phyloP scores from a whole-genome alignment of 306 rosid genomes.

The Inga laurina region DNA sequence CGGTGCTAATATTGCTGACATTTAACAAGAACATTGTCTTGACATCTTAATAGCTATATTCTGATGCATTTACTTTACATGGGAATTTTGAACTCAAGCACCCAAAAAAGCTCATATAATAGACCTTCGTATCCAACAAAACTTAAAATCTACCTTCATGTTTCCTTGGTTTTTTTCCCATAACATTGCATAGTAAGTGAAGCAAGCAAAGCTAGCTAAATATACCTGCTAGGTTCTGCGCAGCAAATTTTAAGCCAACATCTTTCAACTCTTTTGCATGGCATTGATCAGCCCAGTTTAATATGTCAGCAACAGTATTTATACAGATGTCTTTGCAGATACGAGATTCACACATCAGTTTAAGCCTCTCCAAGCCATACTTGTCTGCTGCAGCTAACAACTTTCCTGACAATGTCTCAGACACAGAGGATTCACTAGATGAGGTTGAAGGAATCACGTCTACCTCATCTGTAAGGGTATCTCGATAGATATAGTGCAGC shows the following conservation, averaged over 20 bases:
- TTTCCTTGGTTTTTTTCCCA: not conserved
- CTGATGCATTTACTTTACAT: not conserved
- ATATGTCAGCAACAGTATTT: constrained; percentile 58
- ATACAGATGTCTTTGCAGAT: constrained; percentile 71
- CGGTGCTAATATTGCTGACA: too few species aligned
- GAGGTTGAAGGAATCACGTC: constrained; percentile 47
- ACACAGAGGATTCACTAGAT: constrained; percentile 37
- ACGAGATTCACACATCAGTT: constrained; percentile 67
- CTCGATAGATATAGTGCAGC: constrained; percentile 64
- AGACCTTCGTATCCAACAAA: not conserved
- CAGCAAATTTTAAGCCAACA: constrained; percentile 68
- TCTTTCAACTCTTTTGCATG: constrained; percentile 59
- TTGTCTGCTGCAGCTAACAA: constrained; percentile 65
- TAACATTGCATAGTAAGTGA: not conserved
- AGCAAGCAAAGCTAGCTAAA: not conserved
- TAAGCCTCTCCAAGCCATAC: constrained; percentile 59
- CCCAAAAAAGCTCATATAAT: not conserved
- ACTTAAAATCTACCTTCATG: not conserved
- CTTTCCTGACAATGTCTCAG: constrained; percentile 56
- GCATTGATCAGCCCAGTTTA: constrained; percentile 60
- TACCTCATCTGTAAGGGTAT: constrained; percentile 57
- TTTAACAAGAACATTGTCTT: not conserved
- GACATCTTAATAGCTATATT: not conserved
- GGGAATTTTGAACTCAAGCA: not conserved
- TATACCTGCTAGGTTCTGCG: constrained; percentile 69